Evolutionary conservation across 768 basidiomycete genomes (phyloP), one percentile per base, ranked within the genome.

Genomic region (Pisolithus orientalis): DNA sequence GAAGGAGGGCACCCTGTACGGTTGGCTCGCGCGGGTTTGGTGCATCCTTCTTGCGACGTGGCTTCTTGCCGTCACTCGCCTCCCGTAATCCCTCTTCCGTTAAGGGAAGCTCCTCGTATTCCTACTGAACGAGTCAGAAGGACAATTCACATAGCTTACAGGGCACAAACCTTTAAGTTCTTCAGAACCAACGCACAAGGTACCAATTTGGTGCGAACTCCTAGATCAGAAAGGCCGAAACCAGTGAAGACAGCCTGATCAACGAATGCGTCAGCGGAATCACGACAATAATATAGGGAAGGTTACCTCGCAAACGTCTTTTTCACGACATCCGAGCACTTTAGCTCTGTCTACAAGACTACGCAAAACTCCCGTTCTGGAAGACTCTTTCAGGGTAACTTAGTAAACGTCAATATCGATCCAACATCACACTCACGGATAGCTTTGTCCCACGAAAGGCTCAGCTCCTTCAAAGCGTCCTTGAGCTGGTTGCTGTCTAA

Each of bases 1-100:
- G 68, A 11, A 99, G 69, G 16, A 97, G 68, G 3, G 90, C 87
- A 1, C 95, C 95, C 64, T 93, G 91, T 11, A 86, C 79, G 59
- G 82, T 88, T 6, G 85, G 82, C 61, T 84, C 85, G 39, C 82
- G 62, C 1, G 73, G 71, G 51, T 73, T 71, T 50, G 59, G 58
- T 14, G 53, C 49, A 57, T 59, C 51, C 42, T 39, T 50, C 58
- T 54, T 57, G 47, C 37, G 53, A 47, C 27, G 61, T 38, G 46
- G 50, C n/a, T 47, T 53, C 49, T 50, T 56, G 52, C 51, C 46
- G 54, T 46, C 43, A 53, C 50, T 45, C 61, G 31, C 42, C 17
- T 57, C 50, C 47, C 52, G 32, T 16, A 51, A 29, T 32, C 11
- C 34, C 13, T 61, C 60, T 43, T 51, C 51, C 9, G 51, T 29